These are phyloP conservation scores for Juncus effusus DNA, from an alignment of 176 grass and related monocot species.

Conservation along the genomic window DNA sequence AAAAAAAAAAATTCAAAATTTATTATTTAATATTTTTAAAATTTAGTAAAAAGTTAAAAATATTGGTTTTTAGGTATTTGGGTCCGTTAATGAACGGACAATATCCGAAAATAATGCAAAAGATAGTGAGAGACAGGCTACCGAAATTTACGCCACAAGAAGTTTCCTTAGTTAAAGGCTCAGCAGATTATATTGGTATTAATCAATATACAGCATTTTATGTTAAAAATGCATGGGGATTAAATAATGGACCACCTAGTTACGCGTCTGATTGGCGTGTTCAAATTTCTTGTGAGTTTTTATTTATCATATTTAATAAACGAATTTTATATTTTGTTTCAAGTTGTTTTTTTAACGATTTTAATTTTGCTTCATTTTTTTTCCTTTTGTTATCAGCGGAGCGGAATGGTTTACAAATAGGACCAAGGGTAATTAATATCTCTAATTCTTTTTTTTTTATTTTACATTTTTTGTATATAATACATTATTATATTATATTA, in stretches of 20 bases:
- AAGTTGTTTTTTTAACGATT: background rate
- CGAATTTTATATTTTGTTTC: background rate
- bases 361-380: background rate
- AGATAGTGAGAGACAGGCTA: conserved; percentile 65
- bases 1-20: background rate
- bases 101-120: conserved; percentile 59
- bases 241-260: conserved; percentile 38
- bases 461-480: background rate
- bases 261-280: conserved; percentile 75
- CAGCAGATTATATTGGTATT: conserved; percentile 72
- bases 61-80: conserved; percentile 41
- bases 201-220: conserved; percentile 88
- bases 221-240: conserved; percentile 49
- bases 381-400: background rate
- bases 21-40: conserved; percentile 9
- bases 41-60: background rate
- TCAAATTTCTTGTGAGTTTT: conserved; percentile 54
- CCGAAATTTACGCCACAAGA: conserved; percentile 64
- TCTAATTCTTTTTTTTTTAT: background rate
- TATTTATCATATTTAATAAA: background rate
- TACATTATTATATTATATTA: background rate
- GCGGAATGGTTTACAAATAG: conserved; percentile 30
- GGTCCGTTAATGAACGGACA: conserved; percentile 51
- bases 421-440: conserved; percentile 12
- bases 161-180: conserved; percentile 75